A percentile compares a stretch with the other conserved stretches of the same genome.
Conservation (phyloP, 2,329 filamentous ascomycete genomes). For the Penicillium freii region DNA sequence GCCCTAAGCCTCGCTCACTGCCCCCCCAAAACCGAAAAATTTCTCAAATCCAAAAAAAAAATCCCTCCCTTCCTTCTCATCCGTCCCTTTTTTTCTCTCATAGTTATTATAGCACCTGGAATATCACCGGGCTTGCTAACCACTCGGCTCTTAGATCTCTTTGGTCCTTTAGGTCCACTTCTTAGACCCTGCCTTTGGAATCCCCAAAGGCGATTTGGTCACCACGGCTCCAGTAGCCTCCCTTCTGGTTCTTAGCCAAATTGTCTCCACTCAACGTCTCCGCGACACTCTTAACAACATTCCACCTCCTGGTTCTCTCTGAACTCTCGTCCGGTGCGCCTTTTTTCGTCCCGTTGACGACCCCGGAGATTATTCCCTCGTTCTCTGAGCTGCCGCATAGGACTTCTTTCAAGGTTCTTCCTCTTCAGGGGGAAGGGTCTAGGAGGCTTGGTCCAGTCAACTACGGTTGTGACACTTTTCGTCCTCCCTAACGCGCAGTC, state of each 20-base stretch:
- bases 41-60: slow-evolving; percentile 22
- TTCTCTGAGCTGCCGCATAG: slow-evolving; percentile 98
- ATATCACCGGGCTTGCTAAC: slow-evolving; percentile 5
- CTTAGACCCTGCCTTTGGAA: slow-evolving; percentile 38
- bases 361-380: slow-evolving; percentile 54
- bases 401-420: slow-evolving; percentile 97
- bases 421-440: slow-evolving; percentile 99
- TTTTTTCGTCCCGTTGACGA: slow-evolving; percentile 38
- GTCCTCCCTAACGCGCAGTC: slow-evolving; percentile 79
- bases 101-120: slow-evolving; percentile 1
- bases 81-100: slow-evolving; percentile 1
- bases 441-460: slow-evolving; percentile 93
- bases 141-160: neutral
- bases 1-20: slow-evolving; percentile 20
- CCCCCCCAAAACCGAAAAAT: neutral
- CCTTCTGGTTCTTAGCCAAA: slow-evolving; percentile 36
- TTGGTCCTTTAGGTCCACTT: slow-evolving; percentile 5
- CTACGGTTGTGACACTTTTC: slow-evolving; percentile 87
- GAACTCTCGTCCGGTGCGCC: slow-evolving; percentile 37
- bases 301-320: slow-evolving; percentile 41
- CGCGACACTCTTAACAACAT: slow-evolving; percentile 50
- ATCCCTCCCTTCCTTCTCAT: slow-evolving; percentile 8
- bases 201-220: slow-evolving; percentile 39
- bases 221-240: slow-evolving; percentile 42
- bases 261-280: slow-evolving; percentile 45